Conservation (phyloP, 2,329 filamentous ascomycete species). For the Metarhizium robertsii region DNA sequence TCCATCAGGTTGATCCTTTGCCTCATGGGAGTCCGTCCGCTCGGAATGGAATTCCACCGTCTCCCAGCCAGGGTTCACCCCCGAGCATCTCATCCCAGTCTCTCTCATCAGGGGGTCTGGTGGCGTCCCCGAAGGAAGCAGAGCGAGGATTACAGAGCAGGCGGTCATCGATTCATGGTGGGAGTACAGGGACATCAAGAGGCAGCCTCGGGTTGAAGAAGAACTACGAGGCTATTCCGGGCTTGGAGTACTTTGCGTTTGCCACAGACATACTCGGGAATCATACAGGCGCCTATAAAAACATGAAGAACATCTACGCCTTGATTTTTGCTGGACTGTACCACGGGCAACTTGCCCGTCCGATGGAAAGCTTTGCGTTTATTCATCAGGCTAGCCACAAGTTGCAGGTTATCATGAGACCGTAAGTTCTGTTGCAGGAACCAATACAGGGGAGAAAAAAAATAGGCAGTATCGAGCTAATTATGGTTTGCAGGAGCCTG, state of each 20-base stretch:
- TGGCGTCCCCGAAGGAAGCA: conserved; percentile 41
- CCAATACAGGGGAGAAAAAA: neutral
- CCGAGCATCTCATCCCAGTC: conserved; percentile 34
- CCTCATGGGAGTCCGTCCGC: conserved; percentile 27
- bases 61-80: conserved; percentile 47
- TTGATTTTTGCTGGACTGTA: conserved; percentile 81
- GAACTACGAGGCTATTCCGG: conserved; percentile 81
- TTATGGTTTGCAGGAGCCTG: conserved; percentile 31
- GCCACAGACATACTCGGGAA: conserved; percentile 81
- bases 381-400: conserved; percentile 48
- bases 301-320: conserved; percentile 76
- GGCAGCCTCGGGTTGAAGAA: conserved; percentile 25
- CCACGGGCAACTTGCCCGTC: conserved; percentile 76
- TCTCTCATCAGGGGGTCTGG: conserved; percentile 36
- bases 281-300: conserved; percentile 67
- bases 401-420: conserved; percentile 65
- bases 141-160: conserved; percentile 36
- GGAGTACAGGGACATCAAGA: conserved; percentile 12
- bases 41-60: conserved; percentile 42
- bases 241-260: conserved; percentile 79
- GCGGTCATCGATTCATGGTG: conserved; percentile 41
- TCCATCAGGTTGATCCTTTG: conserved; percentile 26
- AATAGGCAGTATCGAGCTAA: neutral
- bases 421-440: conserved; percentile 37
- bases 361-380: conserved; percentile 70